These are phyloP conservation scores for Metarhizium album DNA, from an alignment of 2,329 filamentous ascomycete genomes.

Conservation along the genomic window DNA sequence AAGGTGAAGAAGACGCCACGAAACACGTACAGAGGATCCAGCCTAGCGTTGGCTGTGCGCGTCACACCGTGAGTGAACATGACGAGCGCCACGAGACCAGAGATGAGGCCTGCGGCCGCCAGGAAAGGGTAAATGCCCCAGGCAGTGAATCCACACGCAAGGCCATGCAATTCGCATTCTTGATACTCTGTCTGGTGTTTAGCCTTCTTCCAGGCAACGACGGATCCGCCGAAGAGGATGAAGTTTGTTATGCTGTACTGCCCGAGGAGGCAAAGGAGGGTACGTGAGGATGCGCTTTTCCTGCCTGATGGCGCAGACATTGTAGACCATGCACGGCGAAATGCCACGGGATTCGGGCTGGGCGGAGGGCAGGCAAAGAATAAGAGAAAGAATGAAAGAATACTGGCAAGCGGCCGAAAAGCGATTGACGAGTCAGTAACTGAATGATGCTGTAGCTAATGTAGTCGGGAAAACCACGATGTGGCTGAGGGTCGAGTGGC, in stretches of 20 bases:
- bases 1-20: slow-evolving; percentile 14
- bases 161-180: neutral
- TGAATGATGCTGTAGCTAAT: no score
- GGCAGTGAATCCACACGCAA: slow-evolving; percentile 3
- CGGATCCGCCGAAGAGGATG: slow-evolving; percentile 11
- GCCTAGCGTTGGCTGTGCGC: slow-evolving; percentile 1
- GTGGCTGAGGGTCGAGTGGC: no score
- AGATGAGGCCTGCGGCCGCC: slow-evolving; percentile 8
- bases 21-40: slow-evolving; percentile 14
- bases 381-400: neutral
- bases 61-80: slow-evolving; percentile 9
- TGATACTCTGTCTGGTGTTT: neutral
- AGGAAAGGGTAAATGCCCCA: slow-evolving; percentile 13
- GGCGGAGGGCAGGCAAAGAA: neutral
- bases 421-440: no score
- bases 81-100: slow-evolving; percentile 6
- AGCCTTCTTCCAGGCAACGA: slow-evolving; percentile 5
- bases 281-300: neutral
- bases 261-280: slow-evolving; percentile 10
- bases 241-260: slow-evolving; percentile 14
- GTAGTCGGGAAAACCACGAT: no score
- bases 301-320: neutral
- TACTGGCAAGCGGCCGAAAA: no score
- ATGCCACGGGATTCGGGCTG: no score
- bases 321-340: neutral